A percentile compares a stretch with the other conserved stretches of the same genome.
Conservation (phyloP, 176 grass and related monocot genomes). For the Carex littledalei region DNA sequence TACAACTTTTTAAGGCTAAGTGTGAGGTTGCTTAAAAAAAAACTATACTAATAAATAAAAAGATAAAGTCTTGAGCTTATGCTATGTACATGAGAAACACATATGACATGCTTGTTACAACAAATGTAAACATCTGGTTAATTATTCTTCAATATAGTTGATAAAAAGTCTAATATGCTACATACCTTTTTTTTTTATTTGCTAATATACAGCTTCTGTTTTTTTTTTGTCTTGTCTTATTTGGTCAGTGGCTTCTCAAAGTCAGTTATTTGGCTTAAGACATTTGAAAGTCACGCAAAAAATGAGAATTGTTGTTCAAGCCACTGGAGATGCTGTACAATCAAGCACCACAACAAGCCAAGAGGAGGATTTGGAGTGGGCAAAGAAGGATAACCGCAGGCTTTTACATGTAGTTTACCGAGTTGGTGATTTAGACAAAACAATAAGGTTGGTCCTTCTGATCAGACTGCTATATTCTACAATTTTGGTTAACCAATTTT, state of each 20-base stretch:
- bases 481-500: background rate
- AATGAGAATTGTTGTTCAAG: conserved; percentile 1
- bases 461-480: background rate
- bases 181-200: background rate
- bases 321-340: conserved; percentile 42
- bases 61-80: background rate
- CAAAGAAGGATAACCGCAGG: conserved; percentile 61
- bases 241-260: background rate
- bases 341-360: conserved; percentile 35
- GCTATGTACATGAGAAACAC: background rate
- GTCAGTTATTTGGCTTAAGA: background rate
- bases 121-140: background rate
- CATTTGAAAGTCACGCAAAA: background rate
- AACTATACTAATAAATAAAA: background rate
- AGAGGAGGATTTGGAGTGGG: conserved; percentile 64
- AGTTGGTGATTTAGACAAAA: conserved; percentile 74
- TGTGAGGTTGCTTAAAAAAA: background rate
- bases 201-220: background rate
- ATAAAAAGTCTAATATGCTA: background rate
- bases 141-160: background rate
- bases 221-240: background rate
- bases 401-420: conserved; percentile 89
- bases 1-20: background rate
- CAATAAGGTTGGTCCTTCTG: conserved; percentile 50
- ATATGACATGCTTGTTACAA: background rate